Conservation (phyloP, 2,329 filamentous ascomycete genomes). For the Sporothrix dimorphospora region DNA sequence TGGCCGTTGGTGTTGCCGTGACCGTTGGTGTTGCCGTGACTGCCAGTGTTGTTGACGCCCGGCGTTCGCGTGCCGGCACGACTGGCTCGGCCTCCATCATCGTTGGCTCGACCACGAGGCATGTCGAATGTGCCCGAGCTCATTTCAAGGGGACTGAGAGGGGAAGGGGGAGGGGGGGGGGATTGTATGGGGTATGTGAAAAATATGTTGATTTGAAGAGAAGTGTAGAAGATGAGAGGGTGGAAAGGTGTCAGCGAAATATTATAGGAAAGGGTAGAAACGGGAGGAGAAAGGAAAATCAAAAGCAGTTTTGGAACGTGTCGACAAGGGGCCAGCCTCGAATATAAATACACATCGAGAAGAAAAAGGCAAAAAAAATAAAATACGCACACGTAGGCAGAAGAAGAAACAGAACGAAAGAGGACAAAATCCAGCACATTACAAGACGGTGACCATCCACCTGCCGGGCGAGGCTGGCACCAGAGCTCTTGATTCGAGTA, state of each 20-base stretch:
- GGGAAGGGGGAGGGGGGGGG: neutral
- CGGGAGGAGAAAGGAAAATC: neutral
- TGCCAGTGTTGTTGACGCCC: neutral
- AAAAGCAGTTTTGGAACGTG: neutral
- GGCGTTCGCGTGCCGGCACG: neutral
- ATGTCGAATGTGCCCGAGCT: neutral
- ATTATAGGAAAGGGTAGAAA: neutral
- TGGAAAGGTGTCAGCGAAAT: neutral
- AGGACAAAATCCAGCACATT: neutral
- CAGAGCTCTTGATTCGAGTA: neutral
- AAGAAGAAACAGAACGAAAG: neutral
- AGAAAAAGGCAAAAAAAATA: neutral
- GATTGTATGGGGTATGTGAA: neutral
- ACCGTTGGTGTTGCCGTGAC: neutral
- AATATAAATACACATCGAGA: neutral
- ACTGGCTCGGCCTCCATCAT: neutral
- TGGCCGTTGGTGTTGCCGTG: neutral
- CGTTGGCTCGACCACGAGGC: constrained; percentile 3
- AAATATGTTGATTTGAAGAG: neutral
- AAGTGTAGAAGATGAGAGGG: neutral
- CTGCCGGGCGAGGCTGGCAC: neutral
- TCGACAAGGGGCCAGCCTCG: neutral
- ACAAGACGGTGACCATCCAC: neutral
- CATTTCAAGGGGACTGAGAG: neutral
- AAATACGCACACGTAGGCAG: neutral